Evolutionary conservation across 1,284 basidiomycete species (phyloP), one percentile per base, ranked within the genome.

Genomic region (Rhodotorula sp.): DNA sequence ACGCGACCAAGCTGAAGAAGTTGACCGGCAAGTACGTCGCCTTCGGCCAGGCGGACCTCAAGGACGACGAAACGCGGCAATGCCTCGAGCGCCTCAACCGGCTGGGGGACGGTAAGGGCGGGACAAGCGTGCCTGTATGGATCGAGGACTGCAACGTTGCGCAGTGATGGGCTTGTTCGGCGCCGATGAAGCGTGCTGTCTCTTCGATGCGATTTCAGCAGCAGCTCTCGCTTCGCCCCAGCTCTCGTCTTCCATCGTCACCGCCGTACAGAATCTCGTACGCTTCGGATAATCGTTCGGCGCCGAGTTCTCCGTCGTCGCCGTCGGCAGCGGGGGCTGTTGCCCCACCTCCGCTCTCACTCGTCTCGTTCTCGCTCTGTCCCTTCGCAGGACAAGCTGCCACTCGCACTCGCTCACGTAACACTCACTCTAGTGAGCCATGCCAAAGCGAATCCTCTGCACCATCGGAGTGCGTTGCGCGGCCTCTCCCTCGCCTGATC

Each of bases 11-110:
- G 66, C 76, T 84, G 48, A 77, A 80, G 54, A 85, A 83, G 77
- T 71, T 85, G 69, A 80, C 78, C 40, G 83, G 84, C 28, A 84
- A 83, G 72, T 85, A 84, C 69, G 83, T 84, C 50, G 80, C 81
- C 5, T 85, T 84, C 67, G 84, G 82, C 7, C 76, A 81, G 64
- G 74, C 83, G 24, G 34, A 80, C 77, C 59, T 69, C 4, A 3
- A 60, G 22, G 65, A 65, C 16, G 31, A 18, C 0, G 50, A 26
- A 5, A 52, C 63, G 8, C n/a, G 24, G 3, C 65, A 22, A 11
- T 64, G 65, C 18, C 58, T 77, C 16, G 77, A 77, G 15, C 81
- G 79, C 16, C 76, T 78, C 68, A 78, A 81, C 26, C 78, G 82
- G 0, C 76, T 84, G 34, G 79, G 79, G 16, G 77, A 77, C 26